Percentiles rank a stretch among this genome's conserved stretches.
These are phyloP conservation scores for Fragaria vesca DNA, from an alignment of 306 rosid genomes.

Conservation along the genomic window DNA sequence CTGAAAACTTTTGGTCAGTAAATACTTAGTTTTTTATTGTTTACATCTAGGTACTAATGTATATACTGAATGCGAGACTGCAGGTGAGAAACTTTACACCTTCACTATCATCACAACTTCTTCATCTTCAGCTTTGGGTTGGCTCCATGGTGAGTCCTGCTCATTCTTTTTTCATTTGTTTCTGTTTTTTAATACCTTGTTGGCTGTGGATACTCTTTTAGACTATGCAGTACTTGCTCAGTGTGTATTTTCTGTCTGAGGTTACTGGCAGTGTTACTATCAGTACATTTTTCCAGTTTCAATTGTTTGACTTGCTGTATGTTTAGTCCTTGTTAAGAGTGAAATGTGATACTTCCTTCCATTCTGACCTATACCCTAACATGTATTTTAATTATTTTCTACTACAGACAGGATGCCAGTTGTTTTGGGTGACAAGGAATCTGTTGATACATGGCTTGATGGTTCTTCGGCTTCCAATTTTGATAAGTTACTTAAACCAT, in stretches of 20 bases:
- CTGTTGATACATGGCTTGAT: conserved; percentile 69
- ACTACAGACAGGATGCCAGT: conserved; percentile 90
- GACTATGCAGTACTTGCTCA: neutral
- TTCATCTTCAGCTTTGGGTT: conserved; percentile 72
- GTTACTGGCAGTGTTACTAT: neutral
- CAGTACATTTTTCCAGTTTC: neutral
- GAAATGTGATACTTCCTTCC: neutral
- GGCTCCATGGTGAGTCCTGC: conserved; percentile 80
- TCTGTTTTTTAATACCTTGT: neutral
- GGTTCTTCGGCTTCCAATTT: conserved; percentile 46
- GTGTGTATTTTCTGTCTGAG: too few species aligned
- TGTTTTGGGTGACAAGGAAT: conserved; percentile 70
- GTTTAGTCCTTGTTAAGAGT: conserved; percentile 10
- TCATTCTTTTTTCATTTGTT: conserved; percentile 5
- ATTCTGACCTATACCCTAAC: neutral
- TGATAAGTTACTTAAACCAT: conserved; percentile 64
- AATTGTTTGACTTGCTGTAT: neutral
- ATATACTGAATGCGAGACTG: conserved; percentile 18
- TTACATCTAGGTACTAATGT: conserved; percentile 16
- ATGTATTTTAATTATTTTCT: conserved; percentile 21
- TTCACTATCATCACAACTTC: conserved; percentile 76
- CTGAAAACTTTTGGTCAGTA: neutral
- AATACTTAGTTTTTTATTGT: neutral
- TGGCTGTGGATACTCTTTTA: neutral
- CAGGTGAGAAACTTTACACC: conserved; percentile 70